Percentiles rank a stretch among this genome's conserved stretches.
Conservation (phyloP, 2,329 filamentous ascomycete genomes). For the Berkeleyomyces basicola region DNA sequence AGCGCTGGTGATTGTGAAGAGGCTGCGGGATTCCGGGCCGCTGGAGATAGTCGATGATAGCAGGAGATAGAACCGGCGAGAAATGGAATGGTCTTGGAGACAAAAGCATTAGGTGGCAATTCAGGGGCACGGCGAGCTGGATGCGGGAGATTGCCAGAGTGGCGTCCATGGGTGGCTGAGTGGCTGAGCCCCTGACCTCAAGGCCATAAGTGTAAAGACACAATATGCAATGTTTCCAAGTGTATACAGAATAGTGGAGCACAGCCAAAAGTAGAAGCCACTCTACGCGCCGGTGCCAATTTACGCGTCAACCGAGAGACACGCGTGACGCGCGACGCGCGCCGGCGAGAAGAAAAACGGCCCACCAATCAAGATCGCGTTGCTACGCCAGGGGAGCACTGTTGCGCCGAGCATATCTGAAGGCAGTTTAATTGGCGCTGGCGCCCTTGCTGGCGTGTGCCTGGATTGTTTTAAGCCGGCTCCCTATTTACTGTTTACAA, state of each 20-base stretch:
- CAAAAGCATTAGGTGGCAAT: too few species aligned
- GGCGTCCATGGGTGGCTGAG: too few species aligned
- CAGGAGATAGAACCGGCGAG: conserved; percentile 3
- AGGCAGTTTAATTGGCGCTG: not conserved
- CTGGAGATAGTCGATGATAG: conserved; percentile 14
- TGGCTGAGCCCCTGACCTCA: too few species aligned
- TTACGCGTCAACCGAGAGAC: not conserved
- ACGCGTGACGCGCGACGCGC: not conserved
- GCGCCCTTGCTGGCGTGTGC: not conserved
- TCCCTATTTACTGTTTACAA: conserved; percentile 1
- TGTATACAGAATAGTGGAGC: not conserved
- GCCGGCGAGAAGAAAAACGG: not conserved
- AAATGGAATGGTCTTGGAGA: too few species aligned
- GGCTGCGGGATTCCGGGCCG: not conserved
- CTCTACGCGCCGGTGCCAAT: not conserved
- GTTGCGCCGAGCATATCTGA: not conserved
- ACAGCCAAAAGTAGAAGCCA: not conserved
- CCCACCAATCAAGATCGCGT: not conserved
- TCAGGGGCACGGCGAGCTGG: too few species aligned
- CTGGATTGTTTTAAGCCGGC: not conserved
- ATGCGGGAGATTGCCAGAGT: too few species aligned
- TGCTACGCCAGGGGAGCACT: not conserved
- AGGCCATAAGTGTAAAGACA: not conserved
- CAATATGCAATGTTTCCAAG: not conserved
- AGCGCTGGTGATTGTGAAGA: not conserved